These are phyloP conservation scores for Epichloe hybrida DNA, from an alignment of 2,329 filamentous ascomycete genomes.

Conservation along the genomic window DNA sequence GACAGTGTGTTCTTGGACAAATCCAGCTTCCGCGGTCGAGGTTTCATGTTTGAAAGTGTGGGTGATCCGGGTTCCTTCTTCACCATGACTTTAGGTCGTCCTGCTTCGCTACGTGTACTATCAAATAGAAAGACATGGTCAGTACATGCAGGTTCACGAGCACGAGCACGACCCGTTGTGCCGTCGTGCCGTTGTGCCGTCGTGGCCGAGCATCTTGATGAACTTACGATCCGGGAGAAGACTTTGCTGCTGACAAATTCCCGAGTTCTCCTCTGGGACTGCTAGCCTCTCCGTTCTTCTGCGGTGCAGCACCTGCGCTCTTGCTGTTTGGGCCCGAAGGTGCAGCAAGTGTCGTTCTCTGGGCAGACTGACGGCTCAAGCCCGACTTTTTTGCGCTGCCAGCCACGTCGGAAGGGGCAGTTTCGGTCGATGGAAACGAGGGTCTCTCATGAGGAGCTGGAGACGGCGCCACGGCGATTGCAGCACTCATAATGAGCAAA, in stretches of 20 bases:
- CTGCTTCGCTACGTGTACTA: slow-evolving; percentile 29
- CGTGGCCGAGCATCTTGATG: background rate
- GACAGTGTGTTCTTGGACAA: slow-evolving; percentile 50
- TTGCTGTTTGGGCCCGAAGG: slow-evolving; percentile 12
- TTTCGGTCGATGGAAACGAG: slow-evolving; percentile 34
- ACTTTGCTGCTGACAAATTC: slow-evolving; percentile 29
- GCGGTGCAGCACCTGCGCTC: slow-evolving; percentile 28
- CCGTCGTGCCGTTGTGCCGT: too few species aligned
- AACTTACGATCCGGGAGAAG: slow-evolving; percentile 50
- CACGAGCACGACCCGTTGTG: background rate
- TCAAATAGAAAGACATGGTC: slow-evolving; percentile 6
- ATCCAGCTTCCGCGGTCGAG: slow-evolving; percentile 53
- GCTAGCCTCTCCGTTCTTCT: slow-evolving; percentile 37
- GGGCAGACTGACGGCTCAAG: slow-evolving; percentile 28
- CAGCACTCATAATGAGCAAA: slow-evolving; percentile 46
- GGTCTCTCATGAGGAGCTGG: slow-evolving; percentile 52
- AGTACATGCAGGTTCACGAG: too few species aligned
- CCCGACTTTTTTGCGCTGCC: slow-evolving; percentile 1
- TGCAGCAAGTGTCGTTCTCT: slow-evolving; percentile 23
- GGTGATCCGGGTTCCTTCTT: slow-evolving; percentile 95
- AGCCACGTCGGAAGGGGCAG: slow-evolving; percentile 10
- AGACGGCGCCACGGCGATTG: slow-evolving; percentile 55
- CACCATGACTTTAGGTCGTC: slow-evolving; percentile 69
- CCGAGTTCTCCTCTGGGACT: slow-evolving; percentile 35
- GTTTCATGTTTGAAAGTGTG: slow-evolving; percentile 57